These are phyloP conservation scores for Shiraia sp. DNA, from an alignment of 2,329 filamentous ascomycete genomes.

Conservation along the genomic window DNA sequence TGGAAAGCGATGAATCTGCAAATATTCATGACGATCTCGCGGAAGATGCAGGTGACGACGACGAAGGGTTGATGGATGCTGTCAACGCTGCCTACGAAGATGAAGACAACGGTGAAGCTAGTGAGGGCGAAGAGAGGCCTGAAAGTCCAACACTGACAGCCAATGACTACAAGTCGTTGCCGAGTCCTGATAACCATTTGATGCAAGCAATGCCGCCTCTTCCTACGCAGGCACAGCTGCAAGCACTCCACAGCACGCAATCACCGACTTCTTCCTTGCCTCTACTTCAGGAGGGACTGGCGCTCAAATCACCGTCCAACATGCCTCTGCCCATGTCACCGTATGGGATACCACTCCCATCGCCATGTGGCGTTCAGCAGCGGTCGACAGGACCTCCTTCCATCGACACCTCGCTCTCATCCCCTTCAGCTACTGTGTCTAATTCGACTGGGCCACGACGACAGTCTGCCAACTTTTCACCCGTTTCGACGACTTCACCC, in stretches of 20 bases:
- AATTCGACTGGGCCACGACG: slow-evolving; percentile 25
- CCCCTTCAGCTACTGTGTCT: slow-evolving; percentile 23
- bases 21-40: slow-evolving; percentile 20
- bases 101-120: slow-evolving; percentile 15
- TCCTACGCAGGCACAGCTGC: slow-evolving; percentile 20
- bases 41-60: slow-evolving; percentile 26
- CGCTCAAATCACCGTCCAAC: slow-evolving; percentile 23
- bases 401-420: slow-evolving; percentile 31
- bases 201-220: slow-evolving; percentile 17
- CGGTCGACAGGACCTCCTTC: slow-evolving; percentile 23
- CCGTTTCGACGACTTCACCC: slow-evolving; percentile 37
- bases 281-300: slow-evolving; percentile 11
- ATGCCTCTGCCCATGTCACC: slow-evolving; percentile 27
- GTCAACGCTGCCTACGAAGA: slow-evolving; percentile 34
- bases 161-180: slow-evolving; percentile 34
- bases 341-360: slow-evolving; percentile 27
- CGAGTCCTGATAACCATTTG: slow-evolving; percentile 22
- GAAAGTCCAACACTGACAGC: slow-evolving; percentile 40
- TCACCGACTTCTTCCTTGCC: slow-evolving; percentile 11
- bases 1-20: slow-evolving; percentile 32
- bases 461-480: slow-evolving; percentile 38
- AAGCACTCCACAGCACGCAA: slow-evolving; percentile 19
- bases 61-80: slow-evolving; percentile 27
- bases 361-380: slow-evolving; percentile 26
- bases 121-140: slow-evolving; percentile 18